phyloP scores from a whole-genome alignment of 1,284 basidiomycete species.

The Leccinum insigne region DNA sequence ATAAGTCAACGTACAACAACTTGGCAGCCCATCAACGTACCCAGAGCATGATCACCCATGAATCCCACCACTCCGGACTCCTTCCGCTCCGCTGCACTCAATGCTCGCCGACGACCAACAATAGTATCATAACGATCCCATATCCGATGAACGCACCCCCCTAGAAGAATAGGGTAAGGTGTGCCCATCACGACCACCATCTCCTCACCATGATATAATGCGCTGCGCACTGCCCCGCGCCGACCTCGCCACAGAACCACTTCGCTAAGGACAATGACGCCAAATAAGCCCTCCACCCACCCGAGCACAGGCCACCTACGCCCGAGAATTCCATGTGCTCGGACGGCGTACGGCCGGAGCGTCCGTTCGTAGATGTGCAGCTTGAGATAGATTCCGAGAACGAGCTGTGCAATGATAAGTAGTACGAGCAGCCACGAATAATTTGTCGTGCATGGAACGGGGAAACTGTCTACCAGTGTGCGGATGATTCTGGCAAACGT shows the following conservation, averaged over 20 bases:
- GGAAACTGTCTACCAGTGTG: too few species aligned
- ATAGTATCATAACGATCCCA: conserved; percentile 80
- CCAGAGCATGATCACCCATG: conserved; percentile 88
- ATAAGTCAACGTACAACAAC: background rate
- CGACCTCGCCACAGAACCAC: conserved; percentile 69
- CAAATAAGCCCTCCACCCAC: conserved; percentile 86
- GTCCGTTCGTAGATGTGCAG: conserved; percentile 86
- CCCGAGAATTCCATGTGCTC: conserved; percentile 54
- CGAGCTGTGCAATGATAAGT: too few species aligned
- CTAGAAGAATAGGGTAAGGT: conserved; percentile 15
- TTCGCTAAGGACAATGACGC: conserved; percentile 56
- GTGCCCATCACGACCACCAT: background rate
- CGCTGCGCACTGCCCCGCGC: conserved; percentile 82
- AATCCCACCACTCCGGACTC: conserved; percentile 92
- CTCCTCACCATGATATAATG: conserved; percentile 84
- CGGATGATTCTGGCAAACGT: conserved; percentile 66
- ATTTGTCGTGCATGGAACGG: too few species aligned
- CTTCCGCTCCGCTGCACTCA: conserved; percentile 75
- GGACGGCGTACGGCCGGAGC: conserved; percentile 42
- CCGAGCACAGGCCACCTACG: conserved; percentile 86
- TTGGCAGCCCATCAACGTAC: conserved; percentile 42
- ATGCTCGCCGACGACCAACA: conserved; percentile 79
- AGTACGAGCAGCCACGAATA: too few species aligned
- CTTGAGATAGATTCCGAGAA: conserved; percentile 5
- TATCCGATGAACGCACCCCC: conserved; percentile 86